phyloP scores from a whole-genome alignment of 176 grass and related monocot species.

The Poa annua region DNA sequence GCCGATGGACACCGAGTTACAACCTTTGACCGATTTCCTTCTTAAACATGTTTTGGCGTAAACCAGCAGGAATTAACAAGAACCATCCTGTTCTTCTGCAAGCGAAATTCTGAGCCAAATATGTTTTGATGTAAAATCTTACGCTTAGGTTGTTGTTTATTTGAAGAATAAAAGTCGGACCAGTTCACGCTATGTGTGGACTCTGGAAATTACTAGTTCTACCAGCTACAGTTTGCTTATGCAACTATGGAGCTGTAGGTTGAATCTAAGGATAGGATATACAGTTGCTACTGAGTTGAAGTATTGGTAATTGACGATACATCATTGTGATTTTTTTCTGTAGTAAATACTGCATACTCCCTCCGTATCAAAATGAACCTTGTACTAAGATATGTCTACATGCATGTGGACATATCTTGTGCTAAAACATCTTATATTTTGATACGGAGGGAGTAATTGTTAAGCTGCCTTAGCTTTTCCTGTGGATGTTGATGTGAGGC shows the following conservation, averaged over 20 bases:
- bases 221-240: slow-evolving; percentile 19
- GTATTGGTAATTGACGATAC: background rate
- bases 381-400: no score
- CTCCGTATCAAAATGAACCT: no score
- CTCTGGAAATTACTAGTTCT: slow-evolving; percentile 18
- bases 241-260: background rate
- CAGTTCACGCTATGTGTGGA: background rate
- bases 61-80: slow-evolving; percentile 6
- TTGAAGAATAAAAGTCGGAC: slow-evolving; percentile 15
- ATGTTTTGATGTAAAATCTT: no score
- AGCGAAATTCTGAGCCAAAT: background rate
- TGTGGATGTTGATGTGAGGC: slow-evolving; percentile 5
- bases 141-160: slow-evolving; percentile 16
- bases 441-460: no score
- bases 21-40: slow-evolving; percentile 2
- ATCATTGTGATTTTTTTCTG: slow-evolving; percentile 11
- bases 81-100: background rate
- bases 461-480: slow-evolving; percentile 13
- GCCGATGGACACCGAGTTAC: background rate
- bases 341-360: background rate
- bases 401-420: no score
- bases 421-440: no score
- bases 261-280: background rate
- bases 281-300: slow-evolving; percentile 3
- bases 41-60: background rate